These are phyloP conservation scores for Blastomyces percursus DNA, from an alignment of 2,329 filamentous ascomycete species.

Conservation along the genomic window DNA sequence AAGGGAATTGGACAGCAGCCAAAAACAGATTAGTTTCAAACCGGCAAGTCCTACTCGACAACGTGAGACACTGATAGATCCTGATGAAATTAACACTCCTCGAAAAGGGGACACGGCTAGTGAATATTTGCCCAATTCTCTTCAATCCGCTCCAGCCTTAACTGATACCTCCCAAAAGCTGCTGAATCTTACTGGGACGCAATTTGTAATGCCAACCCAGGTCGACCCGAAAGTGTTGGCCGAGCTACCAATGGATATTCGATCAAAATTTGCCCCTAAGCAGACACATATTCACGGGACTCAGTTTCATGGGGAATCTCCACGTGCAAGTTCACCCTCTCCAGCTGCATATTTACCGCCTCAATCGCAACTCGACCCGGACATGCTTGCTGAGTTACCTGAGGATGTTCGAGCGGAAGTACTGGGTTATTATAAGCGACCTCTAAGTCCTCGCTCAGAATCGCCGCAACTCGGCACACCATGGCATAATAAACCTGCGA, in stretches of 20 bases:
- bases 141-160: slow-evolving; percentile 23
- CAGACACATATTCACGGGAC: slow-evolving; percentile 23
- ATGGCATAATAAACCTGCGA: slow-evolving; percentile 33
- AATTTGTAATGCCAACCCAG: slow-evolving; percentile 78
- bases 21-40: slow-evolving; percentile 66
- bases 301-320: slow-evolving; percentile 16
- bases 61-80: slow-evolving; percentile 26
- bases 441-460: slow-evolving; percentile 20
- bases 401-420: slow-evolving; percentile 78
- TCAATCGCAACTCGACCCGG: slow-evolving; percentile 72
- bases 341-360: slow-evolving; percentile 39
- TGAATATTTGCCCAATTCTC: slow-evolving; percentile 18
- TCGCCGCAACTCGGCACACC: slow-evolving; percentile 30
- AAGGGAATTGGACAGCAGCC: slow-evolving; percentile 58
- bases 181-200: slow-evolving; percentile 72
- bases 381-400: slow-evolving; percentile 72
- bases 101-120: slow-evolving; percentile 24
- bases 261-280: slow-evolving; percentile 59
- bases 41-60: slow-evolving; percentile 18
- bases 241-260: slow-evolving; percentile 74
- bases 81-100: slow-evolving; percentile 40
- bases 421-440: slow-evolving; percentile 54
- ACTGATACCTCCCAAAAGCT: slow-evolving; percentile 44
- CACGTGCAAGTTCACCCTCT: slow-evolving; percentile 26
- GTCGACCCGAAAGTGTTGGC: slow-evolving; percentile 71